Base-by-base conservation (phyloP, 495 filamentous ascomycete genomes). In the Penicillium odoratum region DNA sequence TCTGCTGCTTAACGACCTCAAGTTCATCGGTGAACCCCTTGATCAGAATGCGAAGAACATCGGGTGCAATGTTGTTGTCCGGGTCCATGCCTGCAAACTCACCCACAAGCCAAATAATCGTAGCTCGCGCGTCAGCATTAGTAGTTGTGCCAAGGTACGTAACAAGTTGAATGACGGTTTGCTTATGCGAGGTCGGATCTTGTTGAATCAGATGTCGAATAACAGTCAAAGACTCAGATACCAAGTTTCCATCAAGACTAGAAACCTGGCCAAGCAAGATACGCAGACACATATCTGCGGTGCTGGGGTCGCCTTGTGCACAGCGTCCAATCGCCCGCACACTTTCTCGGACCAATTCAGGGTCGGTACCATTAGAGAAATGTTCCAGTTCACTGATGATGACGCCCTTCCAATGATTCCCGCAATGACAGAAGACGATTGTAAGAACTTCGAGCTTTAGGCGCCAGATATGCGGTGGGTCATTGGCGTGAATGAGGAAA, bases 31-130 rank as follows among this genome's bases (percentile, higher is more conserved):
- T 78, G 62, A 97, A 98, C 11, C 84, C 85, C 66, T 92, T 93
- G 9, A 89, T 85, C 10, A 98, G 77, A 13, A 98, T 88, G n/a
- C 95, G 84, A 3, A 98, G 79, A 18, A 97, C 93, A 66, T 98
- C 94, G 0, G 93, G 85, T 0, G 95, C 94, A 56, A 98, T 90
- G 66, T 94, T 95, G 51, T 90, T 83, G 60, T 89, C 87, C 3
- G 85, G 81, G 56, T 93, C 86, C 10, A 87, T 63, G 0, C 90
- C 90, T 1, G 94, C 84, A 64, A 91, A 98, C 72, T 98, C 94
- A 50, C 94, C 94, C 0, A 98, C 93, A 4, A 98, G 85, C 94
- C 94, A 98, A 61, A 98, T 90, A 57, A 98, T 97, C 33, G 87
- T 93, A 13, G 95, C 93, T 53, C 94, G 81, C 4, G 94, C 95